Conservation (phyloP, 192 early-diverging fungal genomes). For the Geosiphon pyriformis region DNA sequence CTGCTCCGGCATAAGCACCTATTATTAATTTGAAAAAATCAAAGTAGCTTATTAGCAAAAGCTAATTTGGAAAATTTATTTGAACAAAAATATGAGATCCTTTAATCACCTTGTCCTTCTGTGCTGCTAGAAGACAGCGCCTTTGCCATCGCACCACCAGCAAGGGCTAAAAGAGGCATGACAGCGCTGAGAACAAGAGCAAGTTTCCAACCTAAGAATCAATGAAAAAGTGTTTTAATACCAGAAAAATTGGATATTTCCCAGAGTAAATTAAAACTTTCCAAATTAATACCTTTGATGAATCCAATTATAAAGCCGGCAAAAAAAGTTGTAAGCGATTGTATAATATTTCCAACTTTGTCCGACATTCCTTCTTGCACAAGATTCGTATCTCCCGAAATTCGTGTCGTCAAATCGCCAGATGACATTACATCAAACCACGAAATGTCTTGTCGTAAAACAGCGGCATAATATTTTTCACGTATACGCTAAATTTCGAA, state of each 20-base stretch:
- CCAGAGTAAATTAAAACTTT: not conserved
- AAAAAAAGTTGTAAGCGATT: slow-evolving; percentile 61
- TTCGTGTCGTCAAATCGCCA: slow-evolving; percentile 81
- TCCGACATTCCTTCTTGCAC: slow-evolving; percentile 87
- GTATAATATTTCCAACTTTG: slow-evolving; percentile 71
- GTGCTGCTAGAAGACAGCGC: not conserved
- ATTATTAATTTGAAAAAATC: too few species aligned
- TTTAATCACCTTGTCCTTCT: slow-evolving; percentile 6
- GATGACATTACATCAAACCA: slow-evolving; percentile 80
- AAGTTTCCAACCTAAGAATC: slow-evolving; percentile 68
- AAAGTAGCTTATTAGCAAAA: too few species aligned
- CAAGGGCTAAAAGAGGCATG: slow-evolving; percentile 62
- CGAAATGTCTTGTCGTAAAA: slow-evolving; percentile 80
- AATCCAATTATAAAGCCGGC: slow-evolving; percentile 76
- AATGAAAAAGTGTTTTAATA: slow-evolving; percentile 6
- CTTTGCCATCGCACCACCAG: slow-evolving; percentile 13
- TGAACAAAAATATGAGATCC: too few species aligned
- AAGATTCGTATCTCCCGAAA: slow-evolving; percentile 78
- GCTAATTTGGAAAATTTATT: too few species aligned
- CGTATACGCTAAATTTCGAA: slow-evolving; percentile 78
- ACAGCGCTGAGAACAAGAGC: slow-evolving; percentile 75
- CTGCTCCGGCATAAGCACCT: slow-evolving; percentile 75
- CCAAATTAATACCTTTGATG: slow-evolving; percentile 29
- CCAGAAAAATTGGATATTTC: not conserved
- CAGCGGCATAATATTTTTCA: slow-evolving; percentile 62